Evolutionary conservation across 257 asterid species (phyloP), one percentile per base, ranked within the genome.

Genomic region (Coffea eugenioides): DNA sequence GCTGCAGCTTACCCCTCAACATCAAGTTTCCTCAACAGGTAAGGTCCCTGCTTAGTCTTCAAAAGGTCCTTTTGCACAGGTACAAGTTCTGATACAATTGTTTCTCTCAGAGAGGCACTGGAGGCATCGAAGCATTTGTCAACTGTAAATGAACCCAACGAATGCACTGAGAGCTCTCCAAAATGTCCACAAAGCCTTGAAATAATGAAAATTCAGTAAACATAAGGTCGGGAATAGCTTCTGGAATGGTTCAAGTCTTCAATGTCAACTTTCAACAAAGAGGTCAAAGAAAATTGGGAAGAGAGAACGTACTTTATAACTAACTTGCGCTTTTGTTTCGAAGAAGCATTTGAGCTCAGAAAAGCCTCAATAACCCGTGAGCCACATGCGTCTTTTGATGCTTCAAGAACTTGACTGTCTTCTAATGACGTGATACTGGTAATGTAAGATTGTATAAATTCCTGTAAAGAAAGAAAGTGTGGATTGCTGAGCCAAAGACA

Each of bases 21-120:
- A 77, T 94, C 98, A 75, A 96, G 93, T 80, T 90, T 96, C 90
- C 90, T 91, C 89, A 91, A 82, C 70, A 94, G 89, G 83, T 91
- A 94, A n/a, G 99, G 98, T 21, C 98, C 99, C 87, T 94, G 99
- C 84, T 83, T 94, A 79, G 93, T 88, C 90, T 89, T 92, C 69
- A 92, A 88, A 31, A 96, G 90, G 84, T 91, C 97, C 76, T 92
- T 39, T 86, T 88, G 94, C 75, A 90, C 81, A 41, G 93, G 86
- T 83, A 89, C 45, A 70, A 96, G 81, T 84, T 94, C 98, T 8
- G 93, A 90, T 73, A 91, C 96, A 85, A 96, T 94, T 77, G 92
- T 74, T 87, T 96, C 99, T 85, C 91, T 91, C 83, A 92, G 82
- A 66, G 94, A 87, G 84, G 88, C 51, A 87, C 84, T 92, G 85